Base-by-base conservation (phyloP, 176 grass and related monocot genomes). In the Miscanthus lutarioriparius region DNA sequence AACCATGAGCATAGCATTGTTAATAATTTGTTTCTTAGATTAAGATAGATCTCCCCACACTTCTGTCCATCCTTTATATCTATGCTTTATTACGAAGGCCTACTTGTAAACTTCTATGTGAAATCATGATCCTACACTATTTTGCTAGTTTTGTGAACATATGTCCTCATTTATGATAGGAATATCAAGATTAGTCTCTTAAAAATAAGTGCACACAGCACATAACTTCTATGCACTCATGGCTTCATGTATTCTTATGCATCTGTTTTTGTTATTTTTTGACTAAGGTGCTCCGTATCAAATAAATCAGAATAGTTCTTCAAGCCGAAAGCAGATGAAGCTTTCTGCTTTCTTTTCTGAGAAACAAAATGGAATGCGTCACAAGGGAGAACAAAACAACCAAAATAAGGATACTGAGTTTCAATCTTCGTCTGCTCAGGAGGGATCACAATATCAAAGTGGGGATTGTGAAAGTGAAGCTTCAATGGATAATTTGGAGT, bases 331-430 rank as follows among this genome's bases (percentile, higher is more conserved):
- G 85, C 96, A 98, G 72, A 88, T 85, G 36, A 98, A 98, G 67
- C 89, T 98, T 84, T 95, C 87, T 85, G 26, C 92, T 85, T 98
- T 95, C 91, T 98, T 98, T 95, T 84, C 75, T 66, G 88, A 47
- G 83, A 93, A 89, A 80, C 78, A 86, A 51, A 70, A 41, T 85
- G 80, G 41, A 82, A 89, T n/a, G 32, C 25, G 14, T 17, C 26
- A 76, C 59, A 73, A 80, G 67, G 78, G 54, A 11, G 74, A 13
- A 44, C 51, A 10, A 54, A 74, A 61, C 39, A 74, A 85, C 72
- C 72, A 80, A 68, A 81, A 59, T 65, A 59, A 43, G 58, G 72
- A 44, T 45, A 36, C 56, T 83, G 80, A 83, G 75, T 47, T 45
- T 48, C 84, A 89, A 77, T 19, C 87, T 82, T 86, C 64, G 23